Percentiles rank a stretch among this genome's conserved stretches.
These are phyloP conservation scores for Zychaea mexicana DNA, from an alignment of 371 early-diverging fungal genomes.

Conservation along the genomic window DNA sequence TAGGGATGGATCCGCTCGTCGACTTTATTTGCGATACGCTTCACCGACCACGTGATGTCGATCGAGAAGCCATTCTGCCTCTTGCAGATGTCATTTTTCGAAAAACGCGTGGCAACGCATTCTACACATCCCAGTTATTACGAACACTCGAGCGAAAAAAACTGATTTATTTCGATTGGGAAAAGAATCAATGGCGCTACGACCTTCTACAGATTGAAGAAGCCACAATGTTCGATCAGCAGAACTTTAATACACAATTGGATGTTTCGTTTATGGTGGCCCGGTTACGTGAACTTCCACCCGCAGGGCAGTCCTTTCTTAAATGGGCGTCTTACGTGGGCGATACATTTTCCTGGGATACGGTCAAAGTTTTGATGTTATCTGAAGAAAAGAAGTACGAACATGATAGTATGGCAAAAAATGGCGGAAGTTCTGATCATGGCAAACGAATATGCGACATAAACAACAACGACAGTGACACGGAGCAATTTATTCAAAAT, in stretches of 20 bases:
- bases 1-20: conserved; percentile 35
- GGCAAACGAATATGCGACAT: no score
- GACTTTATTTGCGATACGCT: conserved; percentile 39
- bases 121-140: conserved; percentile 40
- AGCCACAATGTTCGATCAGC: conserved; percentile 14
- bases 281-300: conserved; percentile 35
- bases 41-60: conserved; percentile 26
- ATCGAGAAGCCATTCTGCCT: conserved; percentile 28
- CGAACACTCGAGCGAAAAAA: conserved; percentile 44
- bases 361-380: conserved; percentile 42
- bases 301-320: conserved; percentile 38
- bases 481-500: no score
- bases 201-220: conserved; percentile 34
- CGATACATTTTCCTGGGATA: conserved; percentile 47
- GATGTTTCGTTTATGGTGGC: conserved; percentile 37
- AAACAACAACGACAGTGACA: not conserved
- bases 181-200: conserved; percentile 46
- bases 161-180: conserved; percentile 51
- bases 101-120: conserved; percentile 45
- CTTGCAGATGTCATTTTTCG: conserved; percentile 35
- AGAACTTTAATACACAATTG: conserved; percentile 26
- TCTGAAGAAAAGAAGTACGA: not conserved
- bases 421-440: no score
- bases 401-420: not conserved
- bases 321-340: conserved; percentile 50